Evolutionary conservation across 1,139 yeast genomes (phyloP).

Genomic region (Hemisphaericaspora subhashii): DNA sequence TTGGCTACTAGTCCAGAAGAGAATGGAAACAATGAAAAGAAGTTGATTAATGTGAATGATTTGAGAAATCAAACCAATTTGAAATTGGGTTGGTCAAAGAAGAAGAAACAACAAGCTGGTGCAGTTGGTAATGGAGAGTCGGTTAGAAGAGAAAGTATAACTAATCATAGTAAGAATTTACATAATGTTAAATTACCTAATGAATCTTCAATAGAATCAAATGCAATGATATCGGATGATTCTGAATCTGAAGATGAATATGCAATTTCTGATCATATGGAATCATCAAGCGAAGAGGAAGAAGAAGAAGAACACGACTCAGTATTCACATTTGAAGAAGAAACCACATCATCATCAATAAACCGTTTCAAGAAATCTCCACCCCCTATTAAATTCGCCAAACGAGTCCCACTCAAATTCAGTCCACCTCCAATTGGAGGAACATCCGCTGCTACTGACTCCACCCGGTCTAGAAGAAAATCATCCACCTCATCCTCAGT

Average conservation of each 20-base stretch:
- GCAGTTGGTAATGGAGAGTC: slow-evolving; percentile 1
- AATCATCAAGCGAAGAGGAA: slow-evolving; percentile 18
- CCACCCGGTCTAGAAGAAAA: slow-evolving; percentile 22
- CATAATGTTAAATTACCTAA: slow-evolving; percentile 49
- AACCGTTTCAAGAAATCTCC: slow-evolving; percentile 22
- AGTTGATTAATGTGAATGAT: slow-evolving; percentile 37
- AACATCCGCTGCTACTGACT: slow-evolving; percentile 14
- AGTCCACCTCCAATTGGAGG: slow-evolving; percentile 38
- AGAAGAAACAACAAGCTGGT: slow-evolving; percentile 26
- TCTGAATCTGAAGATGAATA: slow-evolving; percentile 29
- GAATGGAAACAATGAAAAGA: slow-evolving; percentile 32
- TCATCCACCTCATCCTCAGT: slow-evolving; percentile 25
- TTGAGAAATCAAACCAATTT: slow-evolving; percentile 41
- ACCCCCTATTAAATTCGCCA: slow-evolving; percentile 46
- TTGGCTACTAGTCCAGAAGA: slow-evolving; percentile 6
- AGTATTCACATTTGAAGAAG: slow-evolving; percentile 49
- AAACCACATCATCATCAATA: slow-evolving; percentile 1
- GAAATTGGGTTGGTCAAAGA: slow-evolving; percentile 49
- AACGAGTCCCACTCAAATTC: slow-evolving; percentile 43
- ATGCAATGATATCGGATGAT: slow-evolving; percentile 43
- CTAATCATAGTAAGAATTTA: slow-evolving; percentile 44
- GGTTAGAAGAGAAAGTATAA: slow-evolving; percentile 55
- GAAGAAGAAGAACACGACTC: slow-evolving; percentile 29
- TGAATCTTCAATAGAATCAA: slow-evolving; percentile 23
- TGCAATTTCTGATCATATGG: slow-evolving; percentile 28